Percentiles rank a stretch among this genome's conserved stretches.
These are phyloP conservation scores for Coriaria nepalensis DNA, from an alignment of 306 rosid genomes.

Conservation along the genomic window DNA sequence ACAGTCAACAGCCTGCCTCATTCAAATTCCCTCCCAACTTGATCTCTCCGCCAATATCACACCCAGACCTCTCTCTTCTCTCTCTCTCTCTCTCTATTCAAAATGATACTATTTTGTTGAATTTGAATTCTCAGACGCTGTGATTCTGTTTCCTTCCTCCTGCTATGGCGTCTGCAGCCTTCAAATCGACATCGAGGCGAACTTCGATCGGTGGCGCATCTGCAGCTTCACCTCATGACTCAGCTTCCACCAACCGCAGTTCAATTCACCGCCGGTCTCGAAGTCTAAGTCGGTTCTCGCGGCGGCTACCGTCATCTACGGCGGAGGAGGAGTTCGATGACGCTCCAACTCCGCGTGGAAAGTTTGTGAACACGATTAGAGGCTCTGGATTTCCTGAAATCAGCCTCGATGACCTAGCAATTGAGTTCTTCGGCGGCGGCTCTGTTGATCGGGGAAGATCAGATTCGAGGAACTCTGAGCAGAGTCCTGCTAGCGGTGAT, in stretches of 20 bases:
- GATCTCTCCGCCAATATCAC: conserved; percentile 43
- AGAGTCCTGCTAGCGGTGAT: conserved; percentile 15
- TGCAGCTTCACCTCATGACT: conserved; percentile 26
- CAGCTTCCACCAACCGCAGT: conserved; percentile 31
- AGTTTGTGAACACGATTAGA: conserved; percentile 69
- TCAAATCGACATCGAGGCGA: conserved; percentile 86
- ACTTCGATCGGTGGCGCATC: conserved; percentile 55
- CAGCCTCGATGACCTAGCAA: conserved; percentile 84
- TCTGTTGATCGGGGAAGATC: conserved; percentile 54
- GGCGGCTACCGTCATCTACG: conserved; percentile 16
- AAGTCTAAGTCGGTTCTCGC: conserved; percentile 72
- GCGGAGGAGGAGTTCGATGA: conserved; percentile 18
- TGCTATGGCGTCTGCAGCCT: conserved; percentile 80
- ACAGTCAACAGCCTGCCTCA: conserved; percentile 4
- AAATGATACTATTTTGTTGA: conserved; percentile 3
- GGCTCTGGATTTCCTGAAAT: conserved; percentile 91
- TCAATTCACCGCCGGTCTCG: conserved; percentile 77
- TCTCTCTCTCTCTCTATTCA: conserved; percentile 10
- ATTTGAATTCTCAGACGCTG: conserved; percentile 6
- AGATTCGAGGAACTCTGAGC: conserved; percentile 25
- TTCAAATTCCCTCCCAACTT: conserved; percentile 25
- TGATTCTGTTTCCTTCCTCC: background rate
- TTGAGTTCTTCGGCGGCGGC: conserved; percentile 50
- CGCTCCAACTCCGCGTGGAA: conserved; percentile 32
- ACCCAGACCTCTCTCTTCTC: conserved; percentile 4